phyloP scores from a whole-genome alignment of 345 rosid species.

The Populus simonii region DNA sequence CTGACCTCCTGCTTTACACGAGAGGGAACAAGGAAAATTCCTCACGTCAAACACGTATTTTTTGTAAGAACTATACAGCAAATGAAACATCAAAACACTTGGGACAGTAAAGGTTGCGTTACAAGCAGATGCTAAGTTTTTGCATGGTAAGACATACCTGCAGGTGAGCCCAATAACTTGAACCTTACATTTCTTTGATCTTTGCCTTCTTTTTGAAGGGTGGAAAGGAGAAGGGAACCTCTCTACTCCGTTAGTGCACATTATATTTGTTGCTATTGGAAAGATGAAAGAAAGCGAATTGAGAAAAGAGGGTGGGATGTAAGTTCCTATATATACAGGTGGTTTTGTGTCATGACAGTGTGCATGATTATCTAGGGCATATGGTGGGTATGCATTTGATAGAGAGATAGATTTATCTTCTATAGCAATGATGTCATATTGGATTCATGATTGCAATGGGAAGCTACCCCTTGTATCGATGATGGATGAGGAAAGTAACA shows the following conservation, averaged over 20 bases:
- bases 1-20: constrained; percentile 22
- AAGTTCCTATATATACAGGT: constrained; percentile 26
- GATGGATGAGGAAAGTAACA: constrained; percentile 3
- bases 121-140: background rate
- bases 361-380: background rate
- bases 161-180: constrained; percentile 42
- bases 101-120: background rate
- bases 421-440: constrained; percentile 43
- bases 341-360: constrained; percentile 2
- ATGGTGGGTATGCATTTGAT: constrained; percentile 8
- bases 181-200: constrained; percentile 39
- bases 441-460: constrained; percentile 38
- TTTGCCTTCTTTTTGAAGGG: constrained; percentile 31
- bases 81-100: background rate
- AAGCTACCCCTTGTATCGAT: constrained; percentile 26
- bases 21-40: no score
- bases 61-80: background rate
- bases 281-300: no score
- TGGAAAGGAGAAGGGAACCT: constrained; percentile 27
- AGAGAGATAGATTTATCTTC: constrained; percentile 23
- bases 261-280: background rate
- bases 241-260: constrained; percentile 39
- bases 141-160: constrained; percentile 20
- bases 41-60: background rate
- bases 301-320: background rate